Percentiles rank a stretch among this genome's conserved stretches.
Conservation (phyloP, 305 asterid genomes). For the Fraxinus angustifolia region DNA sequence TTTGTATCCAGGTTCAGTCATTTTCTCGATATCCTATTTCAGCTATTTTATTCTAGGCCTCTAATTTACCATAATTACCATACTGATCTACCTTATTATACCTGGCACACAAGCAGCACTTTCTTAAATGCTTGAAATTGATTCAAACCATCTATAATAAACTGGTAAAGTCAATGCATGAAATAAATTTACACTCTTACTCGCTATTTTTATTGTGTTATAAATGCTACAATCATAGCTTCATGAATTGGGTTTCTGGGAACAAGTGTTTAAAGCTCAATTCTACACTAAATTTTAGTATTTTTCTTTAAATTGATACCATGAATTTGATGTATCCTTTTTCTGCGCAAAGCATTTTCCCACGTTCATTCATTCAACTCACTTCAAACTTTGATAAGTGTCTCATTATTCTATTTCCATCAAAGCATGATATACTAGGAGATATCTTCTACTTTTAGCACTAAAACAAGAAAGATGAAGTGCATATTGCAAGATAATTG, state of each 20-base stretch:
- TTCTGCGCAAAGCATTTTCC: neutral
- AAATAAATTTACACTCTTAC: neutral
- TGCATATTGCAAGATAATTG: neutral
- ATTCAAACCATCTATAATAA: neutral
- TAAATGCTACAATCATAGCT: neutral
- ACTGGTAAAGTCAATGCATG: neutral
- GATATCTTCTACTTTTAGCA: conserved; percentile 5
- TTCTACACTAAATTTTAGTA: neutral
- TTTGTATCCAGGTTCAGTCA: neutral
- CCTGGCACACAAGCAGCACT: neutral
- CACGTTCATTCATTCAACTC: neutral
- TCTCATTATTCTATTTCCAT: neutral
- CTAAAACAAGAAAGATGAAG: conserved; percentile 4
- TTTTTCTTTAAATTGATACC: neutral
- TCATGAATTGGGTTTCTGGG: neutral
- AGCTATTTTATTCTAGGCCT: neutral
- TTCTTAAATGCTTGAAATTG: neutral
- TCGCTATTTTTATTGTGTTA: neutral
- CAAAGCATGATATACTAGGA: neutral
- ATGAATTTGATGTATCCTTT: neutral
- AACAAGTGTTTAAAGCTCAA: neutral
- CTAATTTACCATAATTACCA: neutral
- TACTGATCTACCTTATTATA: neutral
- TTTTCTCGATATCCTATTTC: neutral
- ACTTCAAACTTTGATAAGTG: neutral